phyloP scores from a whole-genome alignment of 345 rosid genomes.

The Eucalyptus sp. region DNA sequence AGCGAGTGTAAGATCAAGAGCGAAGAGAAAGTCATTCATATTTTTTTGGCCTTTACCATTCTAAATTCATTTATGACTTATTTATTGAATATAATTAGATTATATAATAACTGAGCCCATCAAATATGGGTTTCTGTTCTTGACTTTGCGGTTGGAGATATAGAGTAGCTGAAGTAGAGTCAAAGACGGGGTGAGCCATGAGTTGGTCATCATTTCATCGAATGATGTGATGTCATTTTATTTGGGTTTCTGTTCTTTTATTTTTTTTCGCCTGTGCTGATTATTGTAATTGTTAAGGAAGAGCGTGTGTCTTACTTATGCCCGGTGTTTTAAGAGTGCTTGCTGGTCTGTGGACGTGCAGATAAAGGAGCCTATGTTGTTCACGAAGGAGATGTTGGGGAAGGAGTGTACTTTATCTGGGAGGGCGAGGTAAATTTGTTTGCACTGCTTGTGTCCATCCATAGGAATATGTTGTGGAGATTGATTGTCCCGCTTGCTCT shows the following conservation, averaged over 20 bases:
- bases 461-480: background rate
- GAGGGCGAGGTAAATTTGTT: slow-evolving; percentile 66
- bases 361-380: slow-evolving; percentile 64
- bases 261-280: background rate
- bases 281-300: background rate
- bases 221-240: background rate
- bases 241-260: background rate
- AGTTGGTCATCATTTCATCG: background rate
- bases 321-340: background rate
- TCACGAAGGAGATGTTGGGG: slow-evolving; percentile 61
- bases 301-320: background rate
- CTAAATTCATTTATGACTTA: background rate
- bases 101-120: background rate
- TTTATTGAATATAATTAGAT: background rate
- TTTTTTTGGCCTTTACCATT: background rate
- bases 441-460: background rate
- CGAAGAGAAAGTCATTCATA: background rate
- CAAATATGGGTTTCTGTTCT: background rate
- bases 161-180: background rate
- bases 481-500: background rate
- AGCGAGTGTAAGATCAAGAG: no score
- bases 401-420: slow-evolving; percentile 79
- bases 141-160: background rate
- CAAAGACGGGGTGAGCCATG: background rate
- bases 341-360: slow-evolving; percentile 1